phyloP scores from a whole-genome alignment of 2,329 filamentous ascomycete species.

The Atkinsonella hypoxylon region DNA sequence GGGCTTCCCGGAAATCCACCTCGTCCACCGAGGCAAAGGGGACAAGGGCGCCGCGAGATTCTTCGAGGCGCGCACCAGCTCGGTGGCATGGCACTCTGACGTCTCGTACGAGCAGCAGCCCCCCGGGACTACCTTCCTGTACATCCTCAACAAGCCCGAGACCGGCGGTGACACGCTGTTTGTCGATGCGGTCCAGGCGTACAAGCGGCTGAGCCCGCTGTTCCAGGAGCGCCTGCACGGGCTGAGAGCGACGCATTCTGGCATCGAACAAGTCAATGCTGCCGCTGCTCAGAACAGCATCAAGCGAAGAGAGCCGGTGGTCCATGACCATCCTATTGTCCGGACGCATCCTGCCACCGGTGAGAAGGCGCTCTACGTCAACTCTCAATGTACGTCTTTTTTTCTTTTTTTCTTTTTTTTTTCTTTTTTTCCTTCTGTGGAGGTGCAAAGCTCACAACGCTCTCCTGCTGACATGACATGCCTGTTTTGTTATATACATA shows the following conservation, averaged over 20 bases:
- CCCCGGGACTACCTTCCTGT: slow-evolving; percentile 81
- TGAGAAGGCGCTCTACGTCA: slow-evolving; percentile 74
- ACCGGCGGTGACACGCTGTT: slow-evolving; percentile 81
- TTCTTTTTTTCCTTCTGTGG: too few species aligned
- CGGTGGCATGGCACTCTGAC: slow-evolving; percentile 81
- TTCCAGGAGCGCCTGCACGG: slow-evolving; percentile 75
- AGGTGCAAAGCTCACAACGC: background rate
- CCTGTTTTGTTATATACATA: too few species aligned
- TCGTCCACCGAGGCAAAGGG: slow-evolving; percentile 58
- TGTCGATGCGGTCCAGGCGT: slow-evolving; percentile 67
- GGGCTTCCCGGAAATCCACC: slow-evolving; percentile 62
- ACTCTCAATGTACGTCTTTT: slow-evolving; percentile 62
- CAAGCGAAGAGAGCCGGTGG: slow-evolving; percentile 63
- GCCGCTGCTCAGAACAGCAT: slow-evolving; percentile 56
- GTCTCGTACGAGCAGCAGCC: slow-evolving; percentile 82
- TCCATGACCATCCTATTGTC: slow-evolving; percentile 64
- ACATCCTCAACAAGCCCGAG: slow-evolving; percentile 69
- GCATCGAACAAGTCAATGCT: slow-evolving; percentile 64
- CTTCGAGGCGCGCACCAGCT: slow-evolving; percentile 59
- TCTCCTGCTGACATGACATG: background rate
- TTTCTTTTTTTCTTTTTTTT: too few species aligned
- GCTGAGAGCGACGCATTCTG: slow-evolving; percentile 69
- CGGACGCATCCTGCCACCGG: slow-evolving; percentile 73
- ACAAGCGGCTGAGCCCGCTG: slow-evolving; percentile 64
- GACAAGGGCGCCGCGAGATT: slow-evolving; percentile 41